These are phyloP conservation scores for Krasilnikovozyma curviuscula DNA, from an alignment of 768 basidiomycete species.

Conservation along the genomic window DNA sequence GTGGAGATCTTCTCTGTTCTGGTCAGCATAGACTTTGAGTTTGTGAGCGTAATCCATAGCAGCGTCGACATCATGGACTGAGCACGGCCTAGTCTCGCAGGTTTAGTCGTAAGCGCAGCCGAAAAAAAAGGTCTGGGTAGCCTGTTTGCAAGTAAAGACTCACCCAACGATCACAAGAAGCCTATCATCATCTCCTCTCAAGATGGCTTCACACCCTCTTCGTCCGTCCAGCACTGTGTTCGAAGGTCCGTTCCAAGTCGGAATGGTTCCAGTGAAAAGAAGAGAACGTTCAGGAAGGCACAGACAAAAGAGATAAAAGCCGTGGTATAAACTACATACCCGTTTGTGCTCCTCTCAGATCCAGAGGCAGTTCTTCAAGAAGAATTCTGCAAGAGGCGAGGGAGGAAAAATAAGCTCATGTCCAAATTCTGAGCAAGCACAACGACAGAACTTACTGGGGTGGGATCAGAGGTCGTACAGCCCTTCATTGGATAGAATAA, in stretches of 20 bases:
- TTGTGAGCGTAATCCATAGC: conserved; percentile 71
- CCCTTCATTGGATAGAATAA: too few species aligned
- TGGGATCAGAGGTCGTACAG: conserved; percentile 72
- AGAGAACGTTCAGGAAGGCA: too few species aligned
- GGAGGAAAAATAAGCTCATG: too few species aligned
- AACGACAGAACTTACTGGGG: too few species aligned
- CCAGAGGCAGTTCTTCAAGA: conserved; percentile 56
- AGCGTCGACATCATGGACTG: conserved; percentile 72
- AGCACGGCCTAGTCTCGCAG: conserved; percentile 47
- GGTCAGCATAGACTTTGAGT: conserved; percentile 59
- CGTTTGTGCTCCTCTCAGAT: conserved; percentile 53
- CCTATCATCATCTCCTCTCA: conserved; percentile 76
- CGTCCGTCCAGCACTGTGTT: neutral
- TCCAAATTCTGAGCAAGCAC: too few species aligned
- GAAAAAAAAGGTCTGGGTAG: neutral
- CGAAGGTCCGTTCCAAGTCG: too few species aligned
- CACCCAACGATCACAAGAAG: conserved; percentile 80
- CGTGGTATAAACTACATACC: conserved; percentile 33
- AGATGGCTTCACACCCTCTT: conserved; percentile 54
- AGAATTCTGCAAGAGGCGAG: too few species aligned
- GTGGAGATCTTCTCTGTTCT: conserved; percentile 61
- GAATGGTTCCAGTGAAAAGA: too few species aligned
- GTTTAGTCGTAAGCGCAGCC: neutral
- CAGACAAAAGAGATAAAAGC: neutral
- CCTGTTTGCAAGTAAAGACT: conserved; percentile 16